phyloP scores from a whole-genome alignment of 257 asterid genomes.

The Ilex asprella region DNA sequence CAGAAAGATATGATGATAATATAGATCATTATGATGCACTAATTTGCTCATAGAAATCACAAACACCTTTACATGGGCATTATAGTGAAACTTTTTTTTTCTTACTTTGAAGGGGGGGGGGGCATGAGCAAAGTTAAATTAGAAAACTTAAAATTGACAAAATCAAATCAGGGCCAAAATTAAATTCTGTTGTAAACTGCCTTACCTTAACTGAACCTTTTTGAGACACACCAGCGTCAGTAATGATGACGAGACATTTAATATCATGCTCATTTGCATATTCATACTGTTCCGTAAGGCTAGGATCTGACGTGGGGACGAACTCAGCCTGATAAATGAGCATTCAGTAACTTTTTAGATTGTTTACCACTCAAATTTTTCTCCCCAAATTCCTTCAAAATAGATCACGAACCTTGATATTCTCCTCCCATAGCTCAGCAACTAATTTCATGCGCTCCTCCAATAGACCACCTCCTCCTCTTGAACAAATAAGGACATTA shows the following conservation, averaged over 20 bases:
- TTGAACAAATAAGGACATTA: conserved; percentile 78
- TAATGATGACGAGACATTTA: conserved; percentile 80
- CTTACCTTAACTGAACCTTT: conserved; percentile 78
- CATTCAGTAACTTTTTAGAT: conserved; percentile 11
- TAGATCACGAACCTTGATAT: conserved; percentile 53
- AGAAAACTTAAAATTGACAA: neutral
- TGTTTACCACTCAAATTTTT: neutral
- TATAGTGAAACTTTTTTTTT: too few relatives aligned
- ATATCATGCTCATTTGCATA: conserved; percentile 91
- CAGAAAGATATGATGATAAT: too few relatives aligned
- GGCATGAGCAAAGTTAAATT: too few relatives aligned
- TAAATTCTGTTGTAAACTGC: conserved; percentile 1
- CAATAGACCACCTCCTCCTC: conserved; percentile 97
- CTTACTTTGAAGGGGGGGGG: too few relatives aligned
- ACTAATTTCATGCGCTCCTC: conserved; percentile 91
- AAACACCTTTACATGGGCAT: too few relatives aligned
- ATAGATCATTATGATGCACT: too few relatives aligned
- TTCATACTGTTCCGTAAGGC: conserved; percentile 92
- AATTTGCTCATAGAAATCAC: too few relatives aligned
- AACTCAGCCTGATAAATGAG: conserved; percentile 64
- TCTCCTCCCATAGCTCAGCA: conserved; percentile 91
- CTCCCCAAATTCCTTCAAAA: conserved; percentile 3
- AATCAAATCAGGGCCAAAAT: conserved; percentile 6
- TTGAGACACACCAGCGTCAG: conserved; percentile 75
- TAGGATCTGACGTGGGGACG: conserved; percentile 82